Base-by-base conservation (phyloP, 371 early-diverging fungal species). In the Fennellomyces sp. region DNA sequence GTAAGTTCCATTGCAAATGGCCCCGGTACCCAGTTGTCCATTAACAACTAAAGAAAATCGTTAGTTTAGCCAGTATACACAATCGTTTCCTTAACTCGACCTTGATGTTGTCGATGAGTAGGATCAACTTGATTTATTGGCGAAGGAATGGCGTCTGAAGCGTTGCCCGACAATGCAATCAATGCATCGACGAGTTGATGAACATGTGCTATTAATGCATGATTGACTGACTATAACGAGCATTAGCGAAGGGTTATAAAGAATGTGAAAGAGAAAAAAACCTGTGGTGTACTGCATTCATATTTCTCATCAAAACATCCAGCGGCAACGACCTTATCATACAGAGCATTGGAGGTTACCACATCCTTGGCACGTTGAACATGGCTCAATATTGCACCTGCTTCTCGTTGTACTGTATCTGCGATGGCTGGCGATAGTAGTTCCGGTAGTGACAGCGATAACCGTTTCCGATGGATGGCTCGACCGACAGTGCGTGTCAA, bases 101-200 rank as follows among this genome's bases (percentile, higher is more conserved):
- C 45, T 45, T 45, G 45, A 21, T 45, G 45, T 21, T 45, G 45
- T 17, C 45, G 45, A 45, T 45, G 45, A 45, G 45, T 19, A 8
- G 45, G 7, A 21, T 45, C 45, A 23, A 3, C 21, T 23, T 45
- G 45, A 15, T 45, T 45, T 17, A 6, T 45, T 4, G 45, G 5
- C 17, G 5, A 25, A 45, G 45, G 23, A 45, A 45, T 45, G 1
- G 23, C 4, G 17, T 45, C 45, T 45, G 45, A 23, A 5, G 45
- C 5, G n/a, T 21, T 45, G 5, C 23, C 36, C 36, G 6, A 41
- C n/a, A 62, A 52, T 45, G 31, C 51, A 23, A 56, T 38, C 41
- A 62, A 38, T 27, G 56, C 62, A 39, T 62, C 62, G n/a, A 62
- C 35, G 23, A 62, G 62, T 25, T 38, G 50, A 25, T 62, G 49